These are phyloP conservation scores for Pythium phragmitis DNA, from an alignment of 352 stramenopile species.

Conservation along the genomic window DNA sequence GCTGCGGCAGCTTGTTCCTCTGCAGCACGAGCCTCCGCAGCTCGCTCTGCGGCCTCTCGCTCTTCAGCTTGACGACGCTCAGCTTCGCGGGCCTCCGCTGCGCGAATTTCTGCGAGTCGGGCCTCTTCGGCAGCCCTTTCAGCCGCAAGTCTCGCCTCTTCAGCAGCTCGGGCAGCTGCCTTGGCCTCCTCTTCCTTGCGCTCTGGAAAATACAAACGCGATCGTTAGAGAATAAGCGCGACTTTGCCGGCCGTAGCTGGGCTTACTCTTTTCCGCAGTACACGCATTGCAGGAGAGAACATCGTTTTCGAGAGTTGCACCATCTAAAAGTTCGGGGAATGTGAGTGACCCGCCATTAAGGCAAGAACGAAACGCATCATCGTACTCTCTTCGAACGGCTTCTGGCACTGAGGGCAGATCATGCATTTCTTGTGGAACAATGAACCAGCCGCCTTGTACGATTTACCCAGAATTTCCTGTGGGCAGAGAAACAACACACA, in stretches of 20 bases:
- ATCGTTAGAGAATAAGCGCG: neutral
- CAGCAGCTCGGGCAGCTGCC: conserved; percentile 26
- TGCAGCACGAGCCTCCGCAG: conserved; percentile 25
- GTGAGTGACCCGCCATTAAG: neutral
- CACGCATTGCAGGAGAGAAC: conserved; percentile 58
- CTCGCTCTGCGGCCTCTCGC: conserved; percentile 33
- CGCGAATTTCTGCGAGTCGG: conserved; percentile 32
- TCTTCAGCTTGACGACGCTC: conserved; percentile 35
- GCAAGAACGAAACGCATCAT: neutral
- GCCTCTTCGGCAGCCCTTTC: conserved; percentile 22
- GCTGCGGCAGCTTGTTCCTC: conserved; percentile 31
- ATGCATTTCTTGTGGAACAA: conserved; percentile 83
- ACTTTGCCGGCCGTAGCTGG: neutral
- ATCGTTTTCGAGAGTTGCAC: conserved; percentile 53
- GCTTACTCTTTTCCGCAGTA: conserved; percentile 43
- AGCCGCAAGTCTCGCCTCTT: conserved; percentile 22
- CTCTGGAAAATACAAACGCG: conserved; percentile 11
- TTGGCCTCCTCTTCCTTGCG: conserved; percentile 32
- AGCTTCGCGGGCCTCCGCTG: conserved; percentile 28
- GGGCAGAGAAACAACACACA: neutral
- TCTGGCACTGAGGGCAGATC: conserved; percentile 68
- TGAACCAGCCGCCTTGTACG: conserved; percentile 60
- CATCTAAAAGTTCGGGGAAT: conserved; percentile 21
- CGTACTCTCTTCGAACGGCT: conserved; percentile 63
- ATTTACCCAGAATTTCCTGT: conserved; percentile 74